A percentile compares a stretch with the other conserved stretches of the same genome.
phyloP scores from a whole-genome alignment of 148 eudicot genomes.

The Rhododendron griersonianum region DNA sequence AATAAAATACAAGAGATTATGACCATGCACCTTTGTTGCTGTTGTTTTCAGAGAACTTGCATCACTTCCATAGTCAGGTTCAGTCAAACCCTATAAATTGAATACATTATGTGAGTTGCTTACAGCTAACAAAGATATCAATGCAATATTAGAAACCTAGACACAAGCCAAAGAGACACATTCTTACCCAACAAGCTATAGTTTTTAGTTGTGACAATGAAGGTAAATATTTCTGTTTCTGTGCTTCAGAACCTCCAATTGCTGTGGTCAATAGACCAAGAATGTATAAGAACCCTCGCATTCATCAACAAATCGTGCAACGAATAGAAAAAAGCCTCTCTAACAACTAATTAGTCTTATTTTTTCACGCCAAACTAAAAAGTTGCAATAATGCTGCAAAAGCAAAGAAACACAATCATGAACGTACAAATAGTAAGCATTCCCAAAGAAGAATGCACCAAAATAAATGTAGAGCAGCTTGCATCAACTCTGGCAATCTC shows the following conservation, averaged over 20 bases:
- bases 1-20: slow-evolving; percentile 8
- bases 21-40: slow-evolving; percentile 65
- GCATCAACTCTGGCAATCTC: slow-evolving; percentile 96
- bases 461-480: slow-evolving; percentile 89
- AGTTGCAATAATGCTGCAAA: not conserved
- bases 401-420: not conserved
- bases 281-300: not conserved
- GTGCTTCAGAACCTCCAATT: slow-evolving; percentile 79
- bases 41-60: slow-evolving; percentile 83
- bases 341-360: not conserved
- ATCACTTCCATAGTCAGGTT: slow-evolving; percentile 97
- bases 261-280: slow-evolving; percentile 42
- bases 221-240: slow-evolving; percentile 81
- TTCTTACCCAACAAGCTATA: slow-evolving; percentile 82
- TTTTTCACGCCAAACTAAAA: not conserved
- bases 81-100: slow-evolving; percentile 68
- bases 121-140: not conserved
- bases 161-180: not conserved
- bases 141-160: not conserved
- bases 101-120: not conserved
- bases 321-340: not conserved
- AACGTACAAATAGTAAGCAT: slow-evolving; percentile 88
- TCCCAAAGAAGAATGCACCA: slow-evolving; percentile 95
- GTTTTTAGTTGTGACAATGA: slow-evolving; percentile 70
- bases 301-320: not conserved